These are phyloP conservation scores for Arthrinium puccinioides DNA, from an alignment of 2,329 filamentous ascomycete species.

Conservation along the genomic window DNA sequence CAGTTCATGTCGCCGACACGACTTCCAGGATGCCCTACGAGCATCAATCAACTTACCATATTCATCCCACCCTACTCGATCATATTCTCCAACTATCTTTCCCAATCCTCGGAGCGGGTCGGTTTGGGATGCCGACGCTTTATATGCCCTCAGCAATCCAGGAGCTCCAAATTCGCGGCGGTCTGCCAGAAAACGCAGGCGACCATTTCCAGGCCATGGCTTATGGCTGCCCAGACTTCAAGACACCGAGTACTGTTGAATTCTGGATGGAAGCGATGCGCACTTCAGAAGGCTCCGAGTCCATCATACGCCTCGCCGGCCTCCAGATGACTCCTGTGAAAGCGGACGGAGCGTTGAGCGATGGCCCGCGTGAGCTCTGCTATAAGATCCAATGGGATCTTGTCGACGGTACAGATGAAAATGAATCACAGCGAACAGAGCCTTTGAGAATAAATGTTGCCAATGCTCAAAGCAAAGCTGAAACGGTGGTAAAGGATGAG, in stretches of 20 bases:
- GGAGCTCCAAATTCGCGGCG: constrained; percentile 13
- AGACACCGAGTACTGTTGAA: too few relatives aligned
- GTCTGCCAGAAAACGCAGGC: too few relatives aligned
- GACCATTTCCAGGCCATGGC: too few relatives aligned
- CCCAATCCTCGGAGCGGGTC: constrained; percentile 26
- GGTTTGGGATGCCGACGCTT: constrained; percentile 4
- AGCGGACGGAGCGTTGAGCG: too few relatives aligned
- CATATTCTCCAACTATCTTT: constrained; percentile 33
- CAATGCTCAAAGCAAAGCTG: not conserved
- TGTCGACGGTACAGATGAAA: constrained; percentile 3
- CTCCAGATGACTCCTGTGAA: constrained; percentile 13
- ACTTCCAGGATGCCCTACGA: constrained; percentile 34
- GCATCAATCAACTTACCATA: constrained; percentile 33
- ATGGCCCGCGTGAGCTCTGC: too few relatives aligned
- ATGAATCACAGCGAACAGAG: not conserved
- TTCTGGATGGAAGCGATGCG: too few relatives aligned
- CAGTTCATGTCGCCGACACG: constrained; percentile 35
- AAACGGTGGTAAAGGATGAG: too few relatives aligned
- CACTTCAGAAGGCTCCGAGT: too few relatives aligned
- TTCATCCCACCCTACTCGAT: constrained; percentile 41
- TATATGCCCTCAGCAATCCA: constrained; percentile 17
- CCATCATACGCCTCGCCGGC: too few relatives aligned
- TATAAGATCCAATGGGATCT: constrained; percentile 16
- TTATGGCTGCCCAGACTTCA: too few relatives aligned
- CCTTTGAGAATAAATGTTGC: too few relatives aligned